These are phyloP conservation scores for Rhodosporidiobolus odoratus DNA, from an alignment of 768 basidiomycete genomes.

Conservation along the genomic window DNA sequence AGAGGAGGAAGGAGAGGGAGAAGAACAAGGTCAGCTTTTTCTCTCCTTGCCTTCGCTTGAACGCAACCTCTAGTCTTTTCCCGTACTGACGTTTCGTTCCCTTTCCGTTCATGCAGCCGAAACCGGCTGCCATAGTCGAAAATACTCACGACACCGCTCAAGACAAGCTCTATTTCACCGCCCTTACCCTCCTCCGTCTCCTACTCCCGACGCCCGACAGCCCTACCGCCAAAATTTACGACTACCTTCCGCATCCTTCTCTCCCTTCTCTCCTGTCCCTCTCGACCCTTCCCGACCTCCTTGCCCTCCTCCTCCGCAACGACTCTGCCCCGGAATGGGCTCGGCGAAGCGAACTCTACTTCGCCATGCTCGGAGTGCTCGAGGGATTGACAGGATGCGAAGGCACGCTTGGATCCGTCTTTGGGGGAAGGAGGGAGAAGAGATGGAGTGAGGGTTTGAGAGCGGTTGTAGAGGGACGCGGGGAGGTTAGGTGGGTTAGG, in stretches of 20 bases:
- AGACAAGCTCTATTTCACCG: background rate
- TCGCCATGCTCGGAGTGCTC: conserved; percentile 53
- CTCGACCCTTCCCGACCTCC: conserved; percentile 15
- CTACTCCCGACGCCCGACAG: conserved; percentile 17
- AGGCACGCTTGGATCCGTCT: conserved; percentile 53
- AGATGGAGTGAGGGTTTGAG: conserved; percentile 50
- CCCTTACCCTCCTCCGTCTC: background rate
- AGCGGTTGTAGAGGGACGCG: conserved; percentile 54
- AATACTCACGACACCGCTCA: background rate
- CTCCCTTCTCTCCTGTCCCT: conserved; percentile 8
- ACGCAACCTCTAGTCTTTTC: background rate
- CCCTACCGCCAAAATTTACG: conserved; percentile 7
- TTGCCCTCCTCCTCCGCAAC: conserved; percentile 52
- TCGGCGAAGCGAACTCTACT: conserved; percentile 52
- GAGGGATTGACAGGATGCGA: conserved; percentile 56
- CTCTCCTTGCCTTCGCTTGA: background rate
- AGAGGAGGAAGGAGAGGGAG: background rate
- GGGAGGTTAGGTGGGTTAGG: conserved; percentile 50
- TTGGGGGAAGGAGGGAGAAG: conserved; percentile 50
- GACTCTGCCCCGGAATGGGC: conserved; percentile 59
- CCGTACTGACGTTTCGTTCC: background rate
- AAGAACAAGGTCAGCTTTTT: background rate
- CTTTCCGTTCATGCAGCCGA: background rate
- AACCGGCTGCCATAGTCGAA: too few species aligned
- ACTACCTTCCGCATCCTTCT: conserved; percentile 9